These are phyloP conservation scores for Cruciata laevipes DNA, from an alignment of 257 asterid genomes.

Conservation along the genomic window DNA sequence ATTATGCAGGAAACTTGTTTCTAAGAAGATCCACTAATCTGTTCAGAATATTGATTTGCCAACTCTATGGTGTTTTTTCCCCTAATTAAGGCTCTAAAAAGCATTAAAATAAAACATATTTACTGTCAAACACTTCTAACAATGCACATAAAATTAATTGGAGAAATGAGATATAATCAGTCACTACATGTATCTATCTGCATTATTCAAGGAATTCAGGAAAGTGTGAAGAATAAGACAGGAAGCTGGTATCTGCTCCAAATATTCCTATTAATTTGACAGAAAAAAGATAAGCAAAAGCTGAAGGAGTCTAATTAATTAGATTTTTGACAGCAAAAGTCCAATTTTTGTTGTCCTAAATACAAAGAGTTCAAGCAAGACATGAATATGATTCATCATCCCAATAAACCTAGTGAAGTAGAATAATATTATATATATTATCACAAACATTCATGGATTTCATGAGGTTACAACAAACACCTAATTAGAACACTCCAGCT, in stretches of 20 bases:
- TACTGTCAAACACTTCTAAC: too few species aligned
- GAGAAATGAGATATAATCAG: not conserved
- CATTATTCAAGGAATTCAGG: too few species aligned
- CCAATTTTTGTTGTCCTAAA: not conserved
- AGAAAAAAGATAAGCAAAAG: slow-evolving; percentile 1
- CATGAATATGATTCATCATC: not conserved
- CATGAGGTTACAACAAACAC: slow-evolving; percentile 7
- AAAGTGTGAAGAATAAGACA: not conserved
- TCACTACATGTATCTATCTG: too few species aligned
- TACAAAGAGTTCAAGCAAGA: not conserved
- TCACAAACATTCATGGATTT: slow-evolving; percentile 11
- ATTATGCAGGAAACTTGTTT: not conserved
- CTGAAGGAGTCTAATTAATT: not conserved
- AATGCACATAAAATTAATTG: not conserved
- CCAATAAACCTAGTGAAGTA: slow-evolving; percentile 8
- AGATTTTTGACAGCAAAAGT: not conserved
- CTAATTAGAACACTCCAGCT: slow-evolving; percentile 5
- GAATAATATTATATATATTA: not conserved
- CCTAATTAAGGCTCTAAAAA: not conserved
- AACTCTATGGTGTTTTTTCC: too few species aligned
- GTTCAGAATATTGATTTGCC: not conserved
- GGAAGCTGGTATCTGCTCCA: not conserved
- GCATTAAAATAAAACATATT: not conserved
- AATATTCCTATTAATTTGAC: not conserved
- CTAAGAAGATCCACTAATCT: not conserved